Evolutionary conservation across 2,329 filamentous ascomycete genomes (phyloP).

Genomic region (Byssoonygena ceratinophila): DNA sequence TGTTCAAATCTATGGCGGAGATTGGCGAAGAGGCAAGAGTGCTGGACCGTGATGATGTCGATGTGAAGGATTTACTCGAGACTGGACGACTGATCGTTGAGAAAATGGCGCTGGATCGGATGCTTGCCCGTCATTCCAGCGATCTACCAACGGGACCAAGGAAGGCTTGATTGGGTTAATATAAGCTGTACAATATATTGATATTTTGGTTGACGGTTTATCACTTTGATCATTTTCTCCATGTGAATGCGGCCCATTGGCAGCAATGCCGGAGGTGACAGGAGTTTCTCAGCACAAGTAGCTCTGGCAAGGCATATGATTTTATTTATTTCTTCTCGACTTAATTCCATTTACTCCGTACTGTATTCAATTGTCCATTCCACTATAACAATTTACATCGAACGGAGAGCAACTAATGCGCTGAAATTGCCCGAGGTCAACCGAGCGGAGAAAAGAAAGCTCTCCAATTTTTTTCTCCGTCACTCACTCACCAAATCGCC

Average conservation of each 20-base stretch:
- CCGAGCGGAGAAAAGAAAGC: slow-evolving; percentile 19
- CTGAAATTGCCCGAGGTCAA: slow-evolving; percentile 23
- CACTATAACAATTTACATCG: background rate
- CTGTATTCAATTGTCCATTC: background rate
- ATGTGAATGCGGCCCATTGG: too few relatives aligned
- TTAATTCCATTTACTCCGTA: too few relatives aligned
- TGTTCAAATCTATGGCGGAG: slow-evolving; percentile 57
- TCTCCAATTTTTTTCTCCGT: slow-evolving; percentile 9
- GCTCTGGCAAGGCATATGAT: too few relatives aligned
- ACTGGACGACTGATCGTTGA: slow-evolving; percentile 79
- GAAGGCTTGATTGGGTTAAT: slow-evolving; percentile 25
- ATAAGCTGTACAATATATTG: slow-evolving; percentile 14
- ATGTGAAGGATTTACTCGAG: slow-evolving; percentile 89
- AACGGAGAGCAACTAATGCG: background rate
- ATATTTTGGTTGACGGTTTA: slow-evolving; percentile 15
- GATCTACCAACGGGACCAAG: slow-evolving; percentile 30
- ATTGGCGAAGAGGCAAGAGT: slow-evolving; percentile 58
- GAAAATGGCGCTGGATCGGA: slow-evolving; percentile 61
- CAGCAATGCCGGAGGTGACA: background rate
- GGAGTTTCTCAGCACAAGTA: background rate
- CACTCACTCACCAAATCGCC: slow-evolving; percentile 1
- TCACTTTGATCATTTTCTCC: too few relatives aligned
- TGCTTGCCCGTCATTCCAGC: slow-evolving; percentile 56
- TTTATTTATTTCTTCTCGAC: too few relatives aligned
- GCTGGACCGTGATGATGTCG: slow-evolving; percentile 64